Evolutionary conservation across 805 yeast genomes (phyloP).

Genomic region (Saccharomycopsis synnaedendra): DNA sequence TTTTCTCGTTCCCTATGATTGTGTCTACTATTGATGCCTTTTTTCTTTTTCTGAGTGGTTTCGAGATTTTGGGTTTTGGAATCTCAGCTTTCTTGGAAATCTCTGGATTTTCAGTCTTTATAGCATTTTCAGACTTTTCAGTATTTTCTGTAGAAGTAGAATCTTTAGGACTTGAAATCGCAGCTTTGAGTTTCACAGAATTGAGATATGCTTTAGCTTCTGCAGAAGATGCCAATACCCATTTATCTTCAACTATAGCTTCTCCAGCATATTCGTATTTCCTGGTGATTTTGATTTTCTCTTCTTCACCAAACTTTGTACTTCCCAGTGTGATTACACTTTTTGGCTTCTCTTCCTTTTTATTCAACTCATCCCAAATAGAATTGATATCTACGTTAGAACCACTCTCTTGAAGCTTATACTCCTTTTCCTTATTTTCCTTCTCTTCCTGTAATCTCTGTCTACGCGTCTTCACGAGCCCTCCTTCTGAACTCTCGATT

Average conservation of each 20-base stretch:
- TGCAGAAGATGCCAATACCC: slow-evolving; percentile 67
- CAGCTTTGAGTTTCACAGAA: slow-evolving; percentile 31
- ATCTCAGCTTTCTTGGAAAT: not conserved
- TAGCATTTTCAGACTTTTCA: too few relatives aligned
- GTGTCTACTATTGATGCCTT: slow-evolving; percentile 55
- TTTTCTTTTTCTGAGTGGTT: slow-evolving; percentile 6
- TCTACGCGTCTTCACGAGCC: slow-evolving; percentile 58
- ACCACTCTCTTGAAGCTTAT: slow-evolving; percentile 5
- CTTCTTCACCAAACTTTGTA: slow-evolving; percentile 21
- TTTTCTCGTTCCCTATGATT: slow-evolving; percentile 55
- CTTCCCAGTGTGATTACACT: not conserved
- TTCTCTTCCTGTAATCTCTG: slow-evolving; percentile 9
- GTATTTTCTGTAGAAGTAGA: not conserved
- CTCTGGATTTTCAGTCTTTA: too few relatives aligned
- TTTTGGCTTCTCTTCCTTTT: slow-evolving; percentile 1
- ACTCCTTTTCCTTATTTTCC: not conserved
- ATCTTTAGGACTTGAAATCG: not conserved
- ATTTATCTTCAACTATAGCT: slow-evolving; percentile 61
- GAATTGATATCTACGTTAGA: slow-evolving; percentile 35
- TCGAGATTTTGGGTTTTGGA: slow-evolving; percentile 17
- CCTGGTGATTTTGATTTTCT: slow-evolving; percentile 59
- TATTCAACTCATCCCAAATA: slow-evolving; percentile 45
- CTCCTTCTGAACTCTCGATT: slow-evolving; percentile 48
- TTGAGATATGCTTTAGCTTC: slow-evolving; percentile 77
- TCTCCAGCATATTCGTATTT: slow-evolving; percentile 88